Percentiles rank a stretch among this genome's conserved stretches.
Evolutionary conservation across 176 grass and related monocot species (phyloP).

Genomic region (Triticum monococcum): DNA sequence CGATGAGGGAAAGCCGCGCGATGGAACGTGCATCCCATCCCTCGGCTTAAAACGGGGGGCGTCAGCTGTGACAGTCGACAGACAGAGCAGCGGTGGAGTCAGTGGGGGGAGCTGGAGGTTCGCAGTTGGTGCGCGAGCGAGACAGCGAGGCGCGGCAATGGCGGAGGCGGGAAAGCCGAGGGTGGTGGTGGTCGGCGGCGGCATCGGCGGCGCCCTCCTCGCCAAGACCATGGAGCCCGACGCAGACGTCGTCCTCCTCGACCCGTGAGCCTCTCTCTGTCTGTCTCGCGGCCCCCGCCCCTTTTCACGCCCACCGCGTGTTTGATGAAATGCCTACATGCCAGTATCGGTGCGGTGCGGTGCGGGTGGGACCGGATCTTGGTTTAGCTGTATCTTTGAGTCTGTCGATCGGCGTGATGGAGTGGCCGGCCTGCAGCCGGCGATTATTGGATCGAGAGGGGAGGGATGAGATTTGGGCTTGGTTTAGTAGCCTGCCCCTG

Average conservation of each 20-base stretch:
- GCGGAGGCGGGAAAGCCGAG: conserved; percentile 24
- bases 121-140: neutral
- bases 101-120: neutral
- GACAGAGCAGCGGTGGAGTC: neutral
- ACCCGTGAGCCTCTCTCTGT: conserved; percentile 47
- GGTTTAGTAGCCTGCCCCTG: neutral
- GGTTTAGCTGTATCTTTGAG: neutral
- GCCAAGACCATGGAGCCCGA: conserved; percentile 62
- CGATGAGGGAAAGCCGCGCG: neutral
- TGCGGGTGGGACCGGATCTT: neutral
- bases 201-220: conserved; percentile 59
- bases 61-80: neutral
- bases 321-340: conserved; percentile 15
- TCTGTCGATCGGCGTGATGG: neutral
- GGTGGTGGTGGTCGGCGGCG: conserved; percentile 75
- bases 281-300: neutral
- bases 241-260: conserved; percentile 65
- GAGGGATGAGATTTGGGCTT: neutral
- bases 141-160: conserved; percentile 30
- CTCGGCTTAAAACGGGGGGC: neutral
- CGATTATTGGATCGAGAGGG: neutral
- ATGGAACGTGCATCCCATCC: neutral
- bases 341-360: neutral
- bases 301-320: neutral
- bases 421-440: too few relatives aligned